A percentile compares a stretch with the other conserved stretches of the same genome.
Evolutionary conservation across 768 basidiomycete genomes (phyloP).

Genomic region (Xanthoconium stramineum): DNA sequence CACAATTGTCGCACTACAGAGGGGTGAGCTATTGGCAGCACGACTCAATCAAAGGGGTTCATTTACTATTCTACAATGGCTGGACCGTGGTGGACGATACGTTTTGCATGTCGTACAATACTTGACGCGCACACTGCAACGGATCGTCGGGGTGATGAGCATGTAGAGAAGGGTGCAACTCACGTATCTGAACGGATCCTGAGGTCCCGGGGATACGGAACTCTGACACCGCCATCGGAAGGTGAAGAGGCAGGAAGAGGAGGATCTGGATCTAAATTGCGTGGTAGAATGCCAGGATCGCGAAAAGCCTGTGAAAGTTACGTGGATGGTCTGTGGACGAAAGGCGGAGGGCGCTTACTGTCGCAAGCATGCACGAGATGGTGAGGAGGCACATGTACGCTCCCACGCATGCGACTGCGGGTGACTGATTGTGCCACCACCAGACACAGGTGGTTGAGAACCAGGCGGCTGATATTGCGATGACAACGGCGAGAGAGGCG

Average conservation of each 20-base stretch:
- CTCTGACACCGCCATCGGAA: constrained; percentile 57
- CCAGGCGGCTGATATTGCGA: constrained; percentile 77
- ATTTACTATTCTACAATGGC: constrained; percentile 90
- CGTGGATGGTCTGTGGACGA: not conserved
- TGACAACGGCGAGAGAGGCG: constrained; percentile 53
- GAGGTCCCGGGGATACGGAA: constrained; percentile 78
- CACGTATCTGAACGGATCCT: constrained; percentile 75
- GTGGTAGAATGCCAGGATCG: constrained; percentile 88
- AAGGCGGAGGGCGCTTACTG: constrained; percentile 44
- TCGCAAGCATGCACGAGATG: constrained; percentile 71
- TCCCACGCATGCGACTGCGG: constrained; percentile 65
- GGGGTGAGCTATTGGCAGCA: not conserved
- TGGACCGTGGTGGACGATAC: constrained; percentile 91
- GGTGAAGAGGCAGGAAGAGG: constrained; percentile 65
- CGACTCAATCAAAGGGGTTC: not conserved
- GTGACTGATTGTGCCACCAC: constrained; percentile 82
- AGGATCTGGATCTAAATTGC: constrained; percentile 82
- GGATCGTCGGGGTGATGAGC: not conserved
- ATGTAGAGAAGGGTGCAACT: constrained; percentile 30
- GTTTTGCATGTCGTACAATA: constrained; percentile 92
- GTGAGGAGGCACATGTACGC: constrained; percentile 63
- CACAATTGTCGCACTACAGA: constrained; percentile 90
- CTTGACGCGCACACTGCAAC: constrained; percentile 77
- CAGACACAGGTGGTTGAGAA: constrained; percentile 85
- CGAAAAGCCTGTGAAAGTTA: constrained; percentile 53